phyloP scores from a whole-genome alignment of 2,329 filamentous ascomycete species.

The Aaosphaeria arxii region DNA sequence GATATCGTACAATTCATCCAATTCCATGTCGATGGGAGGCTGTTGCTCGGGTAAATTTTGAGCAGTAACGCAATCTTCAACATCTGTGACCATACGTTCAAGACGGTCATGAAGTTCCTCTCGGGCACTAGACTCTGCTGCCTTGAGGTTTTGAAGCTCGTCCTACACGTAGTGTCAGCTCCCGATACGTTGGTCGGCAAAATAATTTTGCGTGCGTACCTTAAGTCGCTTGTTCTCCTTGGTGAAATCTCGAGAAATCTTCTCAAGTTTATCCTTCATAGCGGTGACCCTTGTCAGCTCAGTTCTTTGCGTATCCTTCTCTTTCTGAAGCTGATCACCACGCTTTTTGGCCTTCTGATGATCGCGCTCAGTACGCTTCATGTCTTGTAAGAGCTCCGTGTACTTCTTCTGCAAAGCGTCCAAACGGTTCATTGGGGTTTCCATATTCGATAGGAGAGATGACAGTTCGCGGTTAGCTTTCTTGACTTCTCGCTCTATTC shows the following conservation, averaged over 20 bases:
- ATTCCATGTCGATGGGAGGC: conserved; percentile 79
- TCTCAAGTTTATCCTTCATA: conserved; percentile 95
- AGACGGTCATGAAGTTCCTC: conserved; percentile 82
- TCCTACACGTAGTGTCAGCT: conserved; percentile 62
- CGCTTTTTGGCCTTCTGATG: conserved; percentile 95
- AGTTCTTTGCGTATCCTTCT: conserved; percentile 84
- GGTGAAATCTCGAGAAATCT: conserved; percentile 88
- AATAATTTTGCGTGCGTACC: conserved; percentile 49
- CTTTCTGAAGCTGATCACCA: conserved; percentile 90
- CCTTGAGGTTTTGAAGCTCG: conserved; percentile 80
- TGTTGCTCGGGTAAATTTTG: conserved; percentile 73
- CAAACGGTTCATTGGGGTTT: conserved; percentile 87
- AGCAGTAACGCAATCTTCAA: conserved; percentile 84
- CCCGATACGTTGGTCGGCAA: background rate
- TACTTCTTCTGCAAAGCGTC: conserved; percentile 89
- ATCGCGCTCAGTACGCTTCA: conserved; percentile 93
- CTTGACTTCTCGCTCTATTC: conserved; percentile 83
- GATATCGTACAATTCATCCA: conserved; percentile 76
- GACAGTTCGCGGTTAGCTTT: conserved; percentile 89
- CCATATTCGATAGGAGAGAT: conserved; percentile 79
- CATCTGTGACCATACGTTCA: conserved; percentile 73
- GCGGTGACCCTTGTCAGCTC: conserved; percentile 88
- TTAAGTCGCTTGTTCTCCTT: conserved; percentile 98
- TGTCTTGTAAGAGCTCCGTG: conserved; percentile 84
- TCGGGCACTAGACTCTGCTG: conserved; percentile 78